A percentile compares a stretch with the other conserved stretches of the same genome.
Evolutionary conservation across 257 asterid genomes (phyloP).

Genomic region (Schizonepeta tenuifolia): DNA sequence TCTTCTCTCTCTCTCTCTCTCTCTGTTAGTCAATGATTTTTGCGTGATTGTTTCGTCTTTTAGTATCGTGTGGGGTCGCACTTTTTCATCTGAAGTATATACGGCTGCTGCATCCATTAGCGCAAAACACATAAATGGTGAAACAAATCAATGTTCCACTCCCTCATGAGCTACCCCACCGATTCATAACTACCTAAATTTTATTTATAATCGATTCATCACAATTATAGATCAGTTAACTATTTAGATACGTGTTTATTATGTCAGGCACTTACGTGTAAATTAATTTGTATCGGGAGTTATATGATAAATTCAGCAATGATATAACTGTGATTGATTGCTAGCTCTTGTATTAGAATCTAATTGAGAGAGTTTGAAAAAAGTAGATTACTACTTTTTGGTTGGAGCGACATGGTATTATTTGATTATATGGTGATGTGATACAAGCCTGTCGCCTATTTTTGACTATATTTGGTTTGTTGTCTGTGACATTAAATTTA

Average conservation of each 20-base stretch:
- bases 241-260: too few relatives aligned
- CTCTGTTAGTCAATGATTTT: not conserved
- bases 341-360: not conserved
- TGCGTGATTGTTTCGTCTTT: slow-evolving; percentile 15
- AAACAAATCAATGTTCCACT: slow-evolving; percentile 11
- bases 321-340: not conserved
- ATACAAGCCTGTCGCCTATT: slow-evolving; percentile 19
- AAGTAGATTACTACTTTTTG: slow-evolving; percentile 28
- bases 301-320: not conserved
- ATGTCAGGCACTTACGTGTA: too few relatives aligned
- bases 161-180: not conserved
- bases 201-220: too few relatives aligned
- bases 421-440: slow-evolving; percentile 33
- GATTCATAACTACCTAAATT: not conserved
- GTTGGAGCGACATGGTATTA: slow-evolving; percentile 19
- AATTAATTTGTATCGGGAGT: not conserved
- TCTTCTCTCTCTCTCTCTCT: not conserved
- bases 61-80: slow-evolving; percentile 7
- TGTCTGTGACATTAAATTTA: not conserved
- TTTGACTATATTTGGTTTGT: slow-evolving; percentile 14
- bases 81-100: not conserved
- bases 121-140: not conserved
- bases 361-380: slow-evolving; percentile 10
- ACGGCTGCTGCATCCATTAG: not conserved
- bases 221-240: too few relatives aligned